A percentile compares a stretch with the other conserved stretches of the same genome.
Conservation (phyloP, 1,139 yeast genomes). For the Lodderomyces oxycetoniae region DNA sequence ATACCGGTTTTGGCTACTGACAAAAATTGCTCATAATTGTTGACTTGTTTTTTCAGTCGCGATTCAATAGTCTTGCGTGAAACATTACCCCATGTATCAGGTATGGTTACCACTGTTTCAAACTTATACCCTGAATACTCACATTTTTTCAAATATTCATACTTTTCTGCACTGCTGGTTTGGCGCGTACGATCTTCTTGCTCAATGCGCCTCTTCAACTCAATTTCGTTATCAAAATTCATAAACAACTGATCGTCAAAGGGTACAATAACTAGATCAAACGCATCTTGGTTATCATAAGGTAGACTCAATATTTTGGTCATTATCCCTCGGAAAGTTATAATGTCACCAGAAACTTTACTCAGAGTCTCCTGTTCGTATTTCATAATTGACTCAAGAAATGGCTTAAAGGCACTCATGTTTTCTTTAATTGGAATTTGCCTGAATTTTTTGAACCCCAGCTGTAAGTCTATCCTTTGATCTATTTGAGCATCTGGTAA, state of each 20-base stretch:
- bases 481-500: constrained; percentile 66
- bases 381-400: constrained; percentile 50
- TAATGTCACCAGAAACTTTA: constrained; percentile 45
- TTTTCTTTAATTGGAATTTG: constrained; percentile 51
- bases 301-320: constrained; percentile 63
- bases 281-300: constrained; percentile 48
- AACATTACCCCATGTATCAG: constrained; percentile 70
- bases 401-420: constrained; percentile 52
- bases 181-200: constrained; percentile 21
- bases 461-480: constrained; percentile 49
- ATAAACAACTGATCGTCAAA: constrained; percentile 86
- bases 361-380: constrained; percentile 47
- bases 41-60: constrained; percentile 54
- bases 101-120: constrained; percentile 71
- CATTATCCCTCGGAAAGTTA: constrained; percentile 84
- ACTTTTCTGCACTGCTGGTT: constrained; percentile 32
- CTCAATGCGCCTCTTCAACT: constrained; percentile 25
- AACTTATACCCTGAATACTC: constrained; percentile 79
- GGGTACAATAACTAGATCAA: constrained; percentile 58
- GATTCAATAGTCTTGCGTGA: constrained; percentile 63
- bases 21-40: constrained; percentile 71
- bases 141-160: constrained; percentile 35
- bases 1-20: constrained; percentile 80
- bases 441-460: constrained; percentile 59
- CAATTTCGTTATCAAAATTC: constrained; percentile 50